Evolutionary conservation across 352 stramenopile species (phyloP), one percentile per base, ranked within the genome.

Genomic region (Pythium scleroteichum): DNA sequence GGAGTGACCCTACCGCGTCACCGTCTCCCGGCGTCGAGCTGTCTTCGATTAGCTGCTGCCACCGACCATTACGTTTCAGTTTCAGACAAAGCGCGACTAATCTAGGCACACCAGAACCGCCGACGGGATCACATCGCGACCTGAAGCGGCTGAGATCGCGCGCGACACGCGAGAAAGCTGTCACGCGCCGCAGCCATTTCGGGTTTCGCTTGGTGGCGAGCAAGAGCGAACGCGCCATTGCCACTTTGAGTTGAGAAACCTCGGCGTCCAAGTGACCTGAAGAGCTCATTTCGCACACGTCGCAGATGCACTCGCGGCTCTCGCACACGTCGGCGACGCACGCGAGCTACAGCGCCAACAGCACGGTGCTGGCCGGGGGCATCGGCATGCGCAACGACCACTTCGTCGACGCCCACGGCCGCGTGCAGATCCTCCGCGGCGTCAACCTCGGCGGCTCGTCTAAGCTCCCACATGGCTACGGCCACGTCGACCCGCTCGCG

Each of bases 391-490:
- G 71, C 44, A 67, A 90, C 41, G 81, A 79, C 26, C 75, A 92
- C 69, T 97, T 97, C 64, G 67, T 90, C n/a, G 90, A 97, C 64
- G 62, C 70, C 8, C 72, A 94, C 20, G 82, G 76, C 22, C 81
- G 89, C 38, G 81, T 91, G 19, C 59, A 79, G 12, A 62, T 97
- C 5, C 65, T 97, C 22, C 85, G 86, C 29, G 89, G 90, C 50
- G 86, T 97, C 5, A 97, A 97, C 68, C 60, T 97, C 20, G 84
- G 84, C 53, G 90, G 90, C 22, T 85, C 87, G 0, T 96, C 87
- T 45, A 97, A 97, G 72, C 74, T 97, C 12, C 90, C 90, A 2
- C 42, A 46, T 17, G 73, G 73, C 20, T 85, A 89, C 62, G 59
- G 55, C 17, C 83, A 90, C 62, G 78, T 69, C 4, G 66, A 91